Evolutionary conservation across 257 asterid species (phyloP), one percentile per base, ranked within the genome.

Genomic region (Solanum sejunctum): DNA sequence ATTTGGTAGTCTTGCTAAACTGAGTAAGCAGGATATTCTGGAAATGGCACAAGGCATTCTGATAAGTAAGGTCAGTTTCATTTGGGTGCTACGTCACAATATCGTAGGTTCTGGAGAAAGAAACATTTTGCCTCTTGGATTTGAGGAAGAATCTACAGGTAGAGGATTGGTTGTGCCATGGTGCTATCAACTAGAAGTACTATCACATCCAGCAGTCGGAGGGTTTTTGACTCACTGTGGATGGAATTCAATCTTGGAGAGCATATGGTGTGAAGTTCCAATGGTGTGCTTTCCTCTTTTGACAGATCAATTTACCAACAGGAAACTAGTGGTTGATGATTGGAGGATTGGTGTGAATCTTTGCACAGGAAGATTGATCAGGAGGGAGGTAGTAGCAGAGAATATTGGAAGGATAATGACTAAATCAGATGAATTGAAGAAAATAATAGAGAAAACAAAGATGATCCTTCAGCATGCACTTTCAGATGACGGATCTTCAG

Each of bases 1-100:
- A 11, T 87, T 87, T 51, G 89, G 89, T 18, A 87, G 89, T 75
- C 57, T 79, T 7, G 87, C 54, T 17, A 81, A 51, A 4, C 18
- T 61, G 21, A 72, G 45, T 47, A 80, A 84, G 71, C 75, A 60
- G 26, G 85, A 54, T 26, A 80, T 84, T 70, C 56, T 69, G 49
- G 89, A 87, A 73, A 87, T 84, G 32, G 89, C 89, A 52, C 67
- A 81, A n/a, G 89, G 87, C 18, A 43, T 87, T 58, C 18, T 73
- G 64, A 82, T 28, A 5, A 87, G 87, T 41, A 32, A 51, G 9
- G 84, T 84, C 28, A 84, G 52, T 52, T 87, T 87, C 70, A 51
- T 87, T 16, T 87, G 86, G 90, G 88, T 80, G 28, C 75, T 87
- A 41, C 86, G 85, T 23, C 84, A 83, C 10, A 84, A 73, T 49